Evolutionary conservation across 108 stramenopile genomes (phyloP), one percentile per base, ranked within the genome.

Genomic region (Bacterosira constricta): DNA sequence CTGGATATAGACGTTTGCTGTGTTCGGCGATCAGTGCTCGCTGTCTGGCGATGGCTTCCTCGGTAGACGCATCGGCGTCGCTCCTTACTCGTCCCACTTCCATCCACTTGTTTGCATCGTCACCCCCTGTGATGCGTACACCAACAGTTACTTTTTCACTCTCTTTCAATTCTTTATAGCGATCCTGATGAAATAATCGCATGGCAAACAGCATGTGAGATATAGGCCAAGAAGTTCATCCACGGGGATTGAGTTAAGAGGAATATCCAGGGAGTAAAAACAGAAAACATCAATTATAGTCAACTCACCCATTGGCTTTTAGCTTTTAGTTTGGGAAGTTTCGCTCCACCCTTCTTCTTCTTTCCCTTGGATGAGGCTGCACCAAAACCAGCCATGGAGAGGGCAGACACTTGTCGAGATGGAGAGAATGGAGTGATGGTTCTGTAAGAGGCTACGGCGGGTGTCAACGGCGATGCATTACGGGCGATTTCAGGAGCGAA

Each of bases 11-110:
- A 10, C 91, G 75, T 54, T 79, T 86, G 31, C 86, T 85, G 66
- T 93, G 91, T 37, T 86, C 90, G 4, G 91, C 91, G 75, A 93
- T 90, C 15, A 93, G 36, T 0, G 83, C 87, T 18, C 91, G 69
- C 71, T 93, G 91, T 61, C 81, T 60, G 0, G 81, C 88, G 35
- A 93, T 77, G 5, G 91, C 84, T 9, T 74, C 70, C 21, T 75
- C 77, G 0, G 77, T 84, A 47, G 66, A 59, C 15, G 54, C 56
- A 64, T 80, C 71, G 45, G 77, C 85, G 38, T 90, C 85, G 55
- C 77, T 81, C 31, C 77, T 73, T 6, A 93, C 85, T 32, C 76
- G 46, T 36, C 91, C 91, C 29, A 90, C 89, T 50, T 83, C 84
- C 25, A 93, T 31, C 91, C 91, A 93, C 20, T 53, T 15, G 52